These are phyloP conservation scores for Baorangia bicolor DNA, from an alignment of 768 basidiomycete species.

Conservation along the genomic window DNA sequence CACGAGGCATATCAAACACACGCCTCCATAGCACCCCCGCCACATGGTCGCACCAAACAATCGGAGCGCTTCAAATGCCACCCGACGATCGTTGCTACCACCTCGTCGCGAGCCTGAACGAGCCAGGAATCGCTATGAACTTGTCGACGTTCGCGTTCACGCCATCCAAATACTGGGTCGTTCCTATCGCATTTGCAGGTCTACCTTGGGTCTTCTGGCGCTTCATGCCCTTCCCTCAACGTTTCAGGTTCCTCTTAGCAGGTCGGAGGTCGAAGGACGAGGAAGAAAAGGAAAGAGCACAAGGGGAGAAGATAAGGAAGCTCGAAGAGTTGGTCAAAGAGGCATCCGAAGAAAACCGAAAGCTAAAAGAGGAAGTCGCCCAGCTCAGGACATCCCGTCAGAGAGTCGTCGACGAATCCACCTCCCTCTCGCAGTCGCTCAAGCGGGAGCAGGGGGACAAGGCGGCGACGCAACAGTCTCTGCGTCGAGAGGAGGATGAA, in stretches of 20 bases:
- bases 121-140: constrained; percentile 28
- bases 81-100: constrained; percentile 14
- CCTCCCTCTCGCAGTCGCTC: constrained; percentile 16
- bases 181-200: constrained; percentile 31
- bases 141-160: constrained; percentile 26
- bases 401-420: constrained; percentile 10
- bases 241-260: not conserved
- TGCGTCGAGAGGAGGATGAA: constrained; percentile 23
- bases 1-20: constrained; percentile 24
- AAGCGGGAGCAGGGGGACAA: constrained; percentile 21
- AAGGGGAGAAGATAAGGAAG: constrained; percentile 15
- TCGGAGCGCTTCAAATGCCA: constrained; percentile 27
- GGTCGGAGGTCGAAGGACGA: constrained; percentile 19
- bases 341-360: constrained; percentile 15
- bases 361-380: constrained; percentile 18
- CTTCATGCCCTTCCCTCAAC: constrained; percentile 1
- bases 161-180: constrained; percentile 27
- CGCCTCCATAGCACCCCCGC: constrained; percentile 22
- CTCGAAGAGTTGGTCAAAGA: constrained; percentile 12
- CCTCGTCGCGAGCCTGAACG: constrained; percentile 21
- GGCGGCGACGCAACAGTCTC: constrained; percentile 11
- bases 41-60: constrained; percentile 31
- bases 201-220: constrained; percentile 25
- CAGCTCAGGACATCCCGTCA: constrained; percentile 10
- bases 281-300: constrained; percentile 16